Conservation (phyloP, 805 yeast genomes). For the Debaryomyces hansenii region DNA sequence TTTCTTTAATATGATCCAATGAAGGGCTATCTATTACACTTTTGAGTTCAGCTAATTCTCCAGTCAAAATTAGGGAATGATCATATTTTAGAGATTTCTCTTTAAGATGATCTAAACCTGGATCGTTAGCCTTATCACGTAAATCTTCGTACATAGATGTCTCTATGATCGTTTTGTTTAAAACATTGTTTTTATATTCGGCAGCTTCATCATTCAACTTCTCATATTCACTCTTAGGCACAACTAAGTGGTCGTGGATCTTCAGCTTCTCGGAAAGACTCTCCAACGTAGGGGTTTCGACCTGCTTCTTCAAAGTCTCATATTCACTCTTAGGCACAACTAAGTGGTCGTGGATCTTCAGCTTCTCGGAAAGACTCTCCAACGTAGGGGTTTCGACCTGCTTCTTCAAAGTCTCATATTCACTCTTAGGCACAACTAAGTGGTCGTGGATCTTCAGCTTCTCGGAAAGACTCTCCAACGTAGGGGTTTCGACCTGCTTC, state of each 20-base stretch:
- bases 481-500: conserved; percentile 13
- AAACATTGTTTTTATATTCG: neutral
- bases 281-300: conserved; percentile 14
- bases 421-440: conserved; percentile 15
- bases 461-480: conserved; percentile 11
- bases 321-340: conserved; percentile 17
- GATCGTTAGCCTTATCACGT: conserved; percentile 15
- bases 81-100: conserved; percentile 16
- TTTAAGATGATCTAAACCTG: conserved; percentile 19
- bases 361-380: conserved; percentile 16
- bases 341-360: conserved; percentile 13
- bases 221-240: conserved; percentile 14
- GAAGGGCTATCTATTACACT: conserved; percentile 17
- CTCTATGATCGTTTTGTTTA: neutral
- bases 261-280: conserved; percentile 16
- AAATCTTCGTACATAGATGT: neutral
- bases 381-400: conserved; percentile 13
- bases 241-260: conserved; percentile 13
- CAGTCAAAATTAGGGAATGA: conserved; percentile 14
- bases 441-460: conserved; percentile 18
- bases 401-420: conserved; percentile 12
- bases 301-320: conserved; percentile 10
- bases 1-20: conserved; percentile 19
- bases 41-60: conserved; percentile 14
- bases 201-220: conserved; percentile 10